A percentile compares a stretch with the other conserved stretches of the same genome.
These are phyloP conservation scores for Verticillium alfalfae DNA, from an alignment of 2,329 filamentous ascomycete species.

Conservation along the genomic window DNA sequence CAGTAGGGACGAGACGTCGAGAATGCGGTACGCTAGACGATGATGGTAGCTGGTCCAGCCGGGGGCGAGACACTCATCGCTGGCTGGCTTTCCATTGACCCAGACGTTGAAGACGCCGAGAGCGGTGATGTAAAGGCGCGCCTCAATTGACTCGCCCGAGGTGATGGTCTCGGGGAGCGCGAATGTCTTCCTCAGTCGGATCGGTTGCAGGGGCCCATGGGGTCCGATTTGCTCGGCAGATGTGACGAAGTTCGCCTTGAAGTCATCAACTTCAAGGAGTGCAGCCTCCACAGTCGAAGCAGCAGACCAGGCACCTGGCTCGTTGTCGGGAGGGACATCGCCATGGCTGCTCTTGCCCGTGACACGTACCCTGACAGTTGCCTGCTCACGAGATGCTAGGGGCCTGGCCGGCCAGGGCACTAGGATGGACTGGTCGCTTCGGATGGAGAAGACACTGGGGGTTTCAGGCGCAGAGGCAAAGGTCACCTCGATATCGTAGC, in stretches of 20 bases:
- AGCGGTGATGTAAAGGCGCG: constrained; percentile 27
- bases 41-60: constrained; percentile 39
- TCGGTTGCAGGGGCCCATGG: constrained; percentile 2
- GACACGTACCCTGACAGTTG: constrained; percentile 19
- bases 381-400: constrained; percentile 18
- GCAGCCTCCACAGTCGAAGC: constrained; percentile 3
- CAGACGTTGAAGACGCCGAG: constrained; percentile 29
- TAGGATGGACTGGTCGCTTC: constrained; percentile 4
- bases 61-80: constrained; percentile 27
- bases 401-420: constrained; percentile 12
- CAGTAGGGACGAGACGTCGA: constrained; percentile 31
- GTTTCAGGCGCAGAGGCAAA: not conserved
- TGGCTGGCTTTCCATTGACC: constrained; percentile 28
- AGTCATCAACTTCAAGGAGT: constrained; percentile 1
- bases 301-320: constrained; percentile 3
- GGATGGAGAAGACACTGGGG: constrained; percentile 1
- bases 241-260: constrained; percentile 4
- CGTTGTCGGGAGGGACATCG: not conserved
- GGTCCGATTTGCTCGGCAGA: not conserved
- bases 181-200: constrained; percentile 7
- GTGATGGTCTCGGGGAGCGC: not conserved
- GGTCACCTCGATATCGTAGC: constrained; percentile 12
- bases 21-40: constrained; percentile 35
- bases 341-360: constrained; percentile 10
- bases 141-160: constrained; percentile 2